Conservation (phyloP, 768 basidiomycete genomes). For the Suillus subluteus region DNA sequence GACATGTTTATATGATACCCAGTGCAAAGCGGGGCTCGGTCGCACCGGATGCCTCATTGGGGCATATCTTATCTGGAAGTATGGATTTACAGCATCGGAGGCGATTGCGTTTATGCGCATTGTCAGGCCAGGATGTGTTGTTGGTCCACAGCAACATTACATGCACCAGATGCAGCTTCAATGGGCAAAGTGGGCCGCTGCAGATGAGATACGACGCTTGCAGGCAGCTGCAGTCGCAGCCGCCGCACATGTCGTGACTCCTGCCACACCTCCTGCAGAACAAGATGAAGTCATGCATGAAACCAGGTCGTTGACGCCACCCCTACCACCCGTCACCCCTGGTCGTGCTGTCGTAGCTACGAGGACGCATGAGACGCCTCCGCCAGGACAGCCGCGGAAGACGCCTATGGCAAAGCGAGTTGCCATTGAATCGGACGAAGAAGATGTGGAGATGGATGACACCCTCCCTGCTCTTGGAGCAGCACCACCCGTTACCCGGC, state of each 20-base stretch:
- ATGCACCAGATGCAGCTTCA: constrained; percentile 94
- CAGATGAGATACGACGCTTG: constrained; percentile 66
- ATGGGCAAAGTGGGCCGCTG: constrained; percentile 92
- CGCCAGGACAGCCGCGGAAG: constrained; percentile 86
- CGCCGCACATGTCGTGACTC: constrained; percentile 57
- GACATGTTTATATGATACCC: constrained; percentile 22
- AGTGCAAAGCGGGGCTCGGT: constrained; percentile 97
- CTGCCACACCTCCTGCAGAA: constrained; percentile 82
- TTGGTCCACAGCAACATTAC: constrained; percentile 92
- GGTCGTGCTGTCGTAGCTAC: constrained; percentile 71
- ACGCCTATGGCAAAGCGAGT: constrained; percentile 79
- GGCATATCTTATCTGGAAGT: constrained; percentile 98
- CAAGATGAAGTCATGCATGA: constrained; percentile 63
- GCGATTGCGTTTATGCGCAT: constrained; percentile 99
- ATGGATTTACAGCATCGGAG: constrained; percentile 94
- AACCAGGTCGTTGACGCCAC: constrained; percentile 43
- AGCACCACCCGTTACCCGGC: constrained; percentile 43
- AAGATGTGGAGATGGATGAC: constrained; percentile 61
- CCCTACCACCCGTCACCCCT: constrained; percentile 64
- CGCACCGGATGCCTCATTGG: constrained; percentile 97
- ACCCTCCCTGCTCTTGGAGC: constrained; percentile 64
- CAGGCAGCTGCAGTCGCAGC: constrained; percentile 47
- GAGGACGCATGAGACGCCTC: constrained; percentile 69
- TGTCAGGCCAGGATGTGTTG: constrained; percentile 91
- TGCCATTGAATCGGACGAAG: constrained; percentile 63